phyloP scores from a whole-genome alignment of 192 early-diverging fungal genomes.

The Ambispora gerdemannii region DNA sequence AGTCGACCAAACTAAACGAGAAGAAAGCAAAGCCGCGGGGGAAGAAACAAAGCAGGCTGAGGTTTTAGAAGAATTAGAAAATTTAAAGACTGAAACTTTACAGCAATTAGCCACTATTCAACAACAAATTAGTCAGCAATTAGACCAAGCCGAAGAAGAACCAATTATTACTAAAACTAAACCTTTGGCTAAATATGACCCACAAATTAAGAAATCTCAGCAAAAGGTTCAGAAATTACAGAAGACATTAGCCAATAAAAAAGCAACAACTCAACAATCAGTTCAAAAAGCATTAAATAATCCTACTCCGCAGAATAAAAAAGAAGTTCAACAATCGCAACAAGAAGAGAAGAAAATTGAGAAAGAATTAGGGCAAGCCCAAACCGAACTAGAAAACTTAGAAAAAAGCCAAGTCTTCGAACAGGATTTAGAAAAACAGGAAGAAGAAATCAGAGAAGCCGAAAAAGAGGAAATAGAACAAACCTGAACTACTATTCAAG shows the following conservation, averaged over 20 bases:
- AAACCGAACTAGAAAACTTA: neutral
- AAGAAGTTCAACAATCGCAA: constrained; percentile 1
- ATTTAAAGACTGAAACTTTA: neutral
- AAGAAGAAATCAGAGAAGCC: neutral
- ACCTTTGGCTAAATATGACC: neutral
- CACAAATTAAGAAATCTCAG: neutral
- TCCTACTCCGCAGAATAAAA: no score
- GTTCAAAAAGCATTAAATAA: no score
- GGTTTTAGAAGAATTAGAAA: neutral
- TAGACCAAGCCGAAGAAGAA: constrained; percentile 8
- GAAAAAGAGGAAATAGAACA: neutral
- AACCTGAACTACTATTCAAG: neutral
- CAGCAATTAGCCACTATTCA: neutral
- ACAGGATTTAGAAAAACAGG: neutral
- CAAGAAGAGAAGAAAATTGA: neutral
- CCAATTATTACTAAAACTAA: neutral
- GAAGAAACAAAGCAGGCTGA: neutral
- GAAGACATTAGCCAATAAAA: no score
- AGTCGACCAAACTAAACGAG: neutral
- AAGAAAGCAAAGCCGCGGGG: neutral
- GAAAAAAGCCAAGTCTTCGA: constrained; percentile 2
- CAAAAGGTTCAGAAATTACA: neutral
- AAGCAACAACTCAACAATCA: no score
- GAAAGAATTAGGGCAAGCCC: constrained; percentile 3
- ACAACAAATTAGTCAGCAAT: neutral